These are phyloP conservation scores for Nicotiana tomentosiformis DNA, from an alignment of 257 asterid species.

Conservation along the genomic window DNA sequence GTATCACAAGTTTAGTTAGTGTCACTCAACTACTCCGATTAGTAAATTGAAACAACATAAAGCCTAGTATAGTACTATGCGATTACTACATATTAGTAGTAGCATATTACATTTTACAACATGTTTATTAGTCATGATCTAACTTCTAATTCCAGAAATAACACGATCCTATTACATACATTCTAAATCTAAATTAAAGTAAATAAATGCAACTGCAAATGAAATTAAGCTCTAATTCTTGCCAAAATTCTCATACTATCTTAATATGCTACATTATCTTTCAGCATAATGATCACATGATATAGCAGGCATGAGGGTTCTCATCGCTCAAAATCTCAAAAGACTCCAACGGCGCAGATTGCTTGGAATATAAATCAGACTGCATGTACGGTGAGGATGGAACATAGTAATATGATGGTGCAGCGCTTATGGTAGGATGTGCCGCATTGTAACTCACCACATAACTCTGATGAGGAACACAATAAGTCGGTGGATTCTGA, in stretches of 20 bases:
- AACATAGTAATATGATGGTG: slow-evolving; percentile 39
- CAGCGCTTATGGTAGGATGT: slow-evolving; percentile 33
- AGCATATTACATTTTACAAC: not conserved
- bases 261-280: not conserved
- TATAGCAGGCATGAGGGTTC: slow-evolving; percentile 63
- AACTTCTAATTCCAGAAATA: not conserved
- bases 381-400: slow-evolving; percentile 39
- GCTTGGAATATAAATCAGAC: slow-evolving; percentile 26
- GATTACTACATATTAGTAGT: no score
- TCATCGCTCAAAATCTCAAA: slow-evolving; percentile 74
- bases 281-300: slow-evolving; percentile 37
- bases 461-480: slow-evolving; percentile 36
- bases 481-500: slow-evolving; percentile 22
- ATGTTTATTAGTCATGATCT: not conserved
- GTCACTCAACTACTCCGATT: not conserved
- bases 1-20: not conserved
- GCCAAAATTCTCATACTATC: not conserved
- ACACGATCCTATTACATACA: not conserved
- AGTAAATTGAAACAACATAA: not conserved
- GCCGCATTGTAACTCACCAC: slow-evolving; percentile 59
- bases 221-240: not conserved
- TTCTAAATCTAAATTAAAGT: not conserved
- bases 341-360: slow-evolving; percentile 44
- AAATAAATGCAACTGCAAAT: not conserved
- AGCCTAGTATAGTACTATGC: not conserved